These are phyloP conservation scores for Funneliformis caledonium DNA, from an alignment of 371 early-diverging fungal genomes.

Conservation along the genomic window DNA sequence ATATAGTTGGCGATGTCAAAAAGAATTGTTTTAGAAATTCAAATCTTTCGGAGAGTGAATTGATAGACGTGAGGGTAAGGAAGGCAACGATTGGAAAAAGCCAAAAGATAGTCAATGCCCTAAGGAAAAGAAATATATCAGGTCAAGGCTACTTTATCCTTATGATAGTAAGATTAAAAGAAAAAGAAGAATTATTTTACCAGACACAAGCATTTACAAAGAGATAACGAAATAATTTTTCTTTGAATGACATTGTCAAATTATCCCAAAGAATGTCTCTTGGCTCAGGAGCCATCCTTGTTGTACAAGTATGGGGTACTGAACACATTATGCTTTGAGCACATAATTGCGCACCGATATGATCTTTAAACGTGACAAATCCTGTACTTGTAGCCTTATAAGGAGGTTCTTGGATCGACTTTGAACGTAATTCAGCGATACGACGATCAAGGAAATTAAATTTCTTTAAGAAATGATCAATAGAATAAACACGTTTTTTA, in stretches of 20 bases:
- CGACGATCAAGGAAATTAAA: slow-evolving; percentile 49
- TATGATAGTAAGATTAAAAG: too few species aligned
- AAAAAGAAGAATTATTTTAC: slow-evolving; percentile 43
- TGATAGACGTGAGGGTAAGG: slow-evolving; percentile 72
- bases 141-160: too few species aligned
- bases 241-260: slow-evolving; percentile 61
- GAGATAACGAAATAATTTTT: slow-evolving; percentile 54
- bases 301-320: slow-evolving; percentile 72
- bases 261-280: slow-evolving; percentile 90
- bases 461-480: slow-evolving; percentile 50
- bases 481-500: slow-evolving; percentile 40
- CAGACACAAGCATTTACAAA: slow-evolving; percentile 62
- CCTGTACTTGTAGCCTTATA: slow-evolving; percentile 63
- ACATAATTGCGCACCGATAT: slow-evolving; percentile 55
- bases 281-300: slow-evolving; percentile 88
- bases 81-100: slow-evolving; percentile 72
- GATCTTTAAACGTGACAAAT: slow-evolving; percentile 68
- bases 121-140: slow-evolving; percentile 35
- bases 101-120: slow-evolving; percentile 73
- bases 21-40: slow-evolving; percentile 55
- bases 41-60: slow-evolving; percentile 64
- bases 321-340: slow-evolving; percentile 64
- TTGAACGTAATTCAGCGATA: slow-evolving; percentile 40
- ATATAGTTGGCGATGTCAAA: slow-evolving; percentile 52
- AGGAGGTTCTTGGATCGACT: slow-evolving; percentile 46